Conservation (phyloP, 176 grass and related monocot genomes). For the Oryza glumipatula region DNA sequence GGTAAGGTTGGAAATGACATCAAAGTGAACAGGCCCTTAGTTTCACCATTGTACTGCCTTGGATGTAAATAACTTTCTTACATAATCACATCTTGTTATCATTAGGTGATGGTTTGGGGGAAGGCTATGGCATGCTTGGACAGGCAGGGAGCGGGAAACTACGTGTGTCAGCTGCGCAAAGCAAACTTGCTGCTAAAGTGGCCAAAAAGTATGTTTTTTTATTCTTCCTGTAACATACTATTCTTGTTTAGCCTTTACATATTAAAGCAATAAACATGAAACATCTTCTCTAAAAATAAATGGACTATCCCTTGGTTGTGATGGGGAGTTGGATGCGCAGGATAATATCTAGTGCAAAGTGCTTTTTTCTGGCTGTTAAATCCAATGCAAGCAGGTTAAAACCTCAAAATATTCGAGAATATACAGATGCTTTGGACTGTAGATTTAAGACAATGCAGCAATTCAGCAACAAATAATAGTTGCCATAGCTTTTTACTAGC, state of each 20-base stretch:
- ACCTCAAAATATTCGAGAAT: slow-evolving; percentile 1
- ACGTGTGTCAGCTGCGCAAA: slow-evolving; percentile 73
- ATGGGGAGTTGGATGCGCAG: neutral
- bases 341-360: slow-evolving; percentile 14
- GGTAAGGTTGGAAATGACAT: no score
- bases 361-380: neutral
- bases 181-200: slow-evolving; percentile 63
- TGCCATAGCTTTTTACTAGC: neutral
- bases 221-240: no score
- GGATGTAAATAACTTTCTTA: slow-evolving; percentile 7
- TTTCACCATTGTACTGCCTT: slow-evolving; percentile 3
- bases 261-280: neutral
- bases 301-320: neutral
- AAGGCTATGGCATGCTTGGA: slow-evolving; percentile 94
- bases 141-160: slow-evolving; percentile 89
- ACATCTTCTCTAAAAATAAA: neutral
- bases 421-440: slow-evolving; percentile 3
- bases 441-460: slow-evolving; percentile 1
- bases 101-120: slow-evolving; percentile 87
- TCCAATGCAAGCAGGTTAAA: neutral
- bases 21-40: no score
- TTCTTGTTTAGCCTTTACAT: no score
- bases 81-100: slow-evolving; percentile 27
- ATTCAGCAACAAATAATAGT: neutral
- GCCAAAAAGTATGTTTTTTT: slow-evolving; percentile 56